Evolutionary conservation across 352 stramenopile genomes (phyloP), one percentile per base, ranked within the genome.

Genomic region (Phytophthora sp.): DNA sequence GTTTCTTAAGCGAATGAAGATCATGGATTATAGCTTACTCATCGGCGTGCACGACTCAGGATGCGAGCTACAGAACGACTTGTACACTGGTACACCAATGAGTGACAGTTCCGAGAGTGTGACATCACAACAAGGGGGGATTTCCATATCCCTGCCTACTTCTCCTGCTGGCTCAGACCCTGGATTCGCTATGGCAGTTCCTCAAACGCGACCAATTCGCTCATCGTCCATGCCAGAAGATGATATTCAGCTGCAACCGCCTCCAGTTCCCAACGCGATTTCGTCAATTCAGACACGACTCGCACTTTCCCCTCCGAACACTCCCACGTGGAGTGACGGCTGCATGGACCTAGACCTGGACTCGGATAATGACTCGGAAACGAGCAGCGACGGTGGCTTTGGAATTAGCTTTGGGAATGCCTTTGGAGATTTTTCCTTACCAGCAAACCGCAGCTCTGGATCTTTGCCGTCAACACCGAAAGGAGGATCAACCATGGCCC

Each of bases 1-100:
- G 51, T 98, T 98, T 52, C 80, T 98, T 15, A 87, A 94, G 64
- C 63, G 79, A 27, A 95, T 97, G 86, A 96, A 97, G 63, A 98
- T 98, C 64, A 98, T 98, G 91, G 94, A 98, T 73, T 98, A 98
- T 65, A 96, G 85, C 52, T 62, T 98, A 24, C 82, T 98, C 8
- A 86, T 98, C 26, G 94, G 93, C 45, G 84, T 98, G n/a, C 89
- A 98, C 69, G 87, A 98, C 69, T 79, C 84, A 13, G 68, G 71
- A 15, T 76, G 77, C 41, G 74, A 82, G 41, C 74, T 90, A 35
- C 81, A 84, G n/a, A 71, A 74, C 36, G 75, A 73, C 27, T 67
- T 89, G 21, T 88, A 80, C 44, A 79, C 74, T 15, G 65, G 68
- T 23, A 41, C 66, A 24, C 47, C 67, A 20, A 66, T 68, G 11